Conservation (phyloP, 2,329 filamentous ascomycete species). For the Pestalotiopsis sp. region DNA sequence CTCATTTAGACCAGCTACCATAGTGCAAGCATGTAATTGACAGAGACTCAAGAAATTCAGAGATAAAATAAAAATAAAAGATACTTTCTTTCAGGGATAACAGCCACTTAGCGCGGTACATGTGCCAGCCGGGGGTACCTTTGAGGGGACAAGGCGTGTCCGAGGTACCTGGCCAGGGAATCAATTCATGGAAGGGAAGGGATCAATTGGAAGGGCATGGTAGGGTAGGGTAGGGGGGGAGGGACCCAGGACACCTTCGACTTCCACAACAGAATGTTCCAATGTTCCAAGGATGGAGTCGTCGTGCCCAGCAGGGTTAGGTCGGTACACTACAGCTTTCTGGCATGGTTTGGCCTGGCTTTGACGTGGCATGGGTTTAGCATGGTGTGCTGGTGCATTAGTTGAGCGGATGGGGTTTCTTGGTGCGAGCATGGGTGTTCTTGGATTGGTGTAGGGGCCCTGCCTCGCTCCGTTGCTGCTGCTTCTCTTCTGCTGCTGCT, state of each 20-base stretch:
- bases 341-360: background rate
- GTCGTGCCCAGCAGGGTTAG: background rate
- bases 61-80: background rate
- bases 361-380: background rate
- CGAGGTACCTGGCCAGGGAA: background rate
- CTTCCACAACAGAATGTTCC: background rate
- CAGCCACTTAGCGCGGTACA: slow-evolving; percentile 13
- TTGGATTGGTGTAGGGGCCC: background rate
- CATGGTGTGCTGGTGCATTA: background rate
- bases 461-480: background rate
- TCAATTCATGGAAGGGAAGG: background rate
- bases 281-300: background rate
- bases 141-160: slow-evolving; percentile 5
- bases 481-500: too few relatives aligned
- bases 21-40: slow-evolving; percentile 17
- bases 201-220: background rate
- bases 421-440: background rate
- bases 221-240: background rate
- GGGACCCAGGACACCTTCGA: background rate
- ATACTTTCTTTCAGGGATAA: slow-evolving; percentile 6
- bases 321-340: background rate
- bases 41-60: background rate
- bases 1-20: slow-evolving; percentile 18
- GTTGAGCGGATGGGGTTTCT: background rate
- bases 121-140: slow-evolving; percentile 1